Evolutionary conservation across 2,329 filamentous ascomycete genomes (phyloP).

Genomic region (Xylaria sp.): DNA sequence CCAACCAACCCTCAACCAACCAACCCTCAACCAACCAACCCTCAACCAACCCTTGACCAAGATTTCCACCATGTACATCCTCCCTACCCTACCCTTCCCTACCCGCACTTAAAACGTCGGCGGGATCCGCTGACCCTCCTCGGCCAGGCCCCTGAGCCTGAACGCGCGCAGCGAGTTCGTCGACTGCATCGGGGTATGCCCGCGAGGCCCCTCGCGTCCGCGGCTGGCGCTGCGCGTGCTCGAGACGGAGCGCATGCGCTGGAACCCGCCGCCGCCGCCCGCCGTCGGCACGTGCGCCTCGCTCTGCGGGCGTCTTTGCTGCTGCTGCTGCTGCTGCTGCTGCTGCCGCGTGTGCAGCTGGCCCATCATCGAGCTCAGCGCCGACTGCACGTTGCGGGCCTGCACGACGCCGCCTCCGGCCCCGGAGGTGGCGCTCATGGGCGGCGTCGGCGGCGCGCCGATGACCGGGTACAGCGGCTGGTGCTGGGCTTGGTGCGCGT

Average conservation of each 20-base stretch:
- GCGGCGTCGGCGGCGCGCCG: conserved; percentile 34
- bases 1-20: too few relatives aligned
- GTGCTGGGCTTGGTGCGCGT: conserved; percentile 4
- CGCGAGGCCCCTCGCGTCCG: conserved; percentile 3
- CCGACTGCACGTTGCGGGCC: conserved; percentile 21
- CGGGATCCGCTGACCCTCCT: conserved; percentile 27
- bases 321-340: too few relatives aligned
- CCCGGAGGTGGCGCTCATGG: conserved; percentile 28
- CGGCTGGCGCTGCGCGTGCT: conserved; percentile 7
- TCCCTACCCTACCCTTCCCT: too few relatives aligned
- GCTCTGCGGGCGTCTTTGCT: too few relatives aligned
- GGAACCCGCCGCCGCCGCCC: background rate
- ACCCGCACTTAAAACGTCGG: conserved; percentile 27
- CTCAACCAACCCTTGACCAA: too few relatives aligned
- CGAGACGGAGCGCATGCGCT: conserved; percentile 16
- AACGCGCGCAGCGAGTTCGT: conserved; percentile 34
- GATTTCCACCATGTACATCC: too few relatives aligned
- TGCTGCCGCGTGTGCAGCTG: conserved; percentile 39
- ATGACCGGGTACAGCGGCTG: conserved; percentile 23
- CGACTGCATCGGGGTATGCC: conserved; percentile 26
- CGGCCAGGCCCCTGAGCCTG: conserved; percentile 25
- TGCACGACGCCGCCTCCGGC: background rate
- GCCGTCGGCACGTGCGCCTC: conserved; percentile 22
- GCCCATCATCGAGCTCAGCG: conserved; percentile 39
- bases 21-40: too few relatives aligned